Conservation (phyloP, 768 basidiomycete species). For the Rhizopogon rudus region DNA sequence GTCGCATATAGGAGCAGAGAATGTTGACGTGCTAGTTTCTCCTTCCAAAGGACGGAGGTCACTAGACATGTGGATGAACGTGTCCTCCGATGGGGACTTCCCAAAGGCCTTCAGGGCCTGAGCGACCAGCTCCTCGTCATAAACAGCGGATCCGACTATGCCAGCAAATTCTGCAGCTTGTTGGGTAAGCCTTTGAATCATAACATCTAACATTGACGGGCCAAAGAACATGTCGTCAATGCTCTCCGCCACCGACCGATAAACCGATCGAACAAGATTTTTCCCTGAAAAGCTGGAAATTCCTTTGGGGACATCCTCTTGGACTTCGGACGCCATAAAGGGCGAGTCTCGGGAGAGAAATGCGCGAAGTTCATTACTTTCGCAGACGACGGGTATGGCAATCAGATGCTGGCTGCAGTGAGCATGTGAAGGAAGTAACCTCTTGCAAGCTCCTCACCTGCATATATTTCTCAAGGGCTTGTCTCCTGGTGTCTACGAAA, state of each 20-base stretch:
- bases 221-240: conserved; percentile 98
- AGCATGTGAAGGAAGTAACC: conserved; percentile 1
- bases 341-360: conserved; percentile 90
- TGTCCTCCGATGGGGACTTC: conserved; percentile 59
- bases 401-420: conserved; percentile 53
- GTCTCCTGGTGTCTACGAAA: conserved; percentile 78
- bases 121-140: conserved; percentile 81
- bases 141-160: conserved; percentile 69
- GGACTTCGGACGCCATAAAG: conserved; percentile 56
- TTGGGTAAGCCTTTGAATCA: conserved; percentile 84
- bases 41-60: conserved; percentile 81
- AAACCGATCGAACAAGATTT: conserved; percentile 80
- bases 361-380: conserved; percentile 72
- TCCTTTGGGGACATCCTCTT: conserved; percentile 35
- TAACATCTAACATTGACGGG: conserved; percentile 92
- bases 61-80: conserved; percentile 67
- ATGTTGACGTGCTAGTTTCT: conserved; percentile 84
- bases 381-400: conserved; percentile 69
- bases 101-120: conserved; percentile 73
- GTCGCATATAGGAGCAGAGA: conserved; percentile 93
- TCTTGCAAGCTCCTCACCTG: conserved; percentile 46
- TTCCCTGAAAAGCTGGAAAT: conserved; percentile 56
- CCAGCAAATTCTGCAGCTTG: conserved; percentile 90
- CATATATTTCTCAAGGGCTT: conserved; percentile 82
- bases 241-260: conserved; percentile 88